Percentiles rank a stretch among this genome's conserved stretches.
These are phyloP conservation scores for Lactarius evosmus DNA, from an alignment of 768 basidiomycete species.

Conservation along the genomic window DNA sequence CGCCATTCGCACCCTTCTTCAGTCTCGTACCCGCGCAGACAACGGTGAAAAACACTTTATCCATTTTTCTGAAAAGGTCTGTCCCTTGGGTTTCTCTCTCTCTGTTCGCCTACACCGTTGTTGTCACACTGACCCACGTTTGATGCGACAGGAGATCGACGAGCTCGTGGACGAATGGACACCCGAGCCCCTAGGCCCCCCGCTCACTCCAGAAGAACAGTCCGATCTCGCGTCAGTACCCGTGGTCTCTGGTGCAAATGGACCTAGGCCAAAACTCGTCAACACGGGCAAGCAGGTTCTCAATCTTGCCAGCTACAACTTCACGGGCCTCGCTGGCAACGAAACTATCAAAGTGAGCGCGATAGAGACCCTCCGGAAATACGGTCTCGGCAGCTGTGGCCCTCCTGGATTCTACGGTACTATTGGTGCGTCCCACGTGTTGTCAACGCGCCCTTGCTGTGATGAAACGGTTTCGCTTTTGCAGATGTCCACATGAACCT, in stretches of 20 bases:
- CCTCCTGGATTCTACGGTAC: constrained; percentile 98
- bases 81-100: constrained; percentile 25
- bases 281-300: constrained; percentile 67
- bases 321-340: constrained; percentile 84
- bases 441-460: not conserved
- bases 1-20: constrained; percentile 85
- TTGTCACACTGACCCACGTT: not conserved
- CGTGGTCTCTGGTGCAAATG: constrained; percentile 73
- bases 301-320: constrained; percentile 91
- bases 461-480: not conserved
- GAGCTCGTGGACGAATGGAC: constrained; percentile 95
- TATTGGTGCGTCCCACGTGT: constrained; percentile 56
- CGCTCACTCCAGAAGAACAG: constrained; percentile 56
- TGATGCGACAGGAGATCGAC: constrained; percentile 79
- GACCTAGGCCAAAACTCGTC: constrained; percentile 78
- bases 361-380: constrained; percentile 78
- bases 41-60: constrained; percentile 85
- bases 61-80: constrained; percentile 83
- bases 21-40: constrained; percentile 85
- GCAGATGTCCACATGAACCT: constrained; percentile 88
- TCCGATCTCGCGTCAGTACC: constrained; percentile 73
- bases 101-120: not conserved
- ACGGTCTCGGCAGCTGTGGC: constrained; percentile 93
- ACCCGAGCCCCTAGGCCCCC: constrained; percentile 76
- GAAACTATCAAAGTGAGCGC: constrained; percentile 84